Evolutionary conservation across 768 basidiomycete species (phyloP).

Genomic region (Dacryopinax spathularia): DNA sequence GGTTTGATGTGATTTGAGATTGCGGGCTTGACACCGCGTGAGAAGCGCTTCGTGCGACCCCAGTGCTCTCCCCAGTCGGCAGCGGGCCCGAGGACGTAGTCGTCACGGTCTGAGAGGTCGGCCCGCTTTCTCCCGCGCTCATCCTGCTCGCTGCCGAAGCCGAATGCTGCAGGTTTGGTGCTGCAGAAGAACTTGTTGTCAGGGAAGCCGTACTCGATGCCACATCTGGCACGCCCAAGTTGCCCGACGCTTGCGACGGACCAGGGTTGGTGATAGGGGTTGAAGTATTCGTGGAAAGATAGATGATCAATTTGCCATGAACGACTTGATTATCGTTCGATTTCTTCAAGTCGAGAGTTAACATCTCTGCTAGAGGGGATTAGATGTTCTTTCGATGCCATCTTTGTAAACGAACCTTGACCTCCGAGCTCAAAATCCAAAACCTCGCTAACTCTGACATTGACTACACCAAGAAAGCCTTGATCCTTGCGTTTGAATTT

Average conservation of each 20-base stretch:
- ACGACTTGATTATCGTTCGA: conserved; percentile 98
- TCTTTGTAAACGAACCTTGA: conserved; percentile 50
- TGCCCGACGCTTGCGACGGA: conserved; percentile 50
- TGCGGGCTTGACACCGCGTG: neutral
- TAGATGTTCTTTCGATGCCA: neutral
- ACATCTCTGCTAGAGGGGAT: conserved; percentile 55
- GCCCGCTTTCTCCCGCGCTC: neutral
- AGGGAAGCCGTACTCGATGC: neutral
- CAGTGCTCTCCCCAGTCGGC: neutral
- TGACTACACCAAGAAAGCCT: conserved; percentile 95
- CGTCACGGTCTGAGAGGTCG: neutral
- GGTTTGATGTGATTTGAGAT: conserved; percentile 9
- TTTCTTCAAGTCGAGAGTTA: conserved; percentile 91
- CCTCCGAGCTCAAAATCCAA: conserved; percentile 84
- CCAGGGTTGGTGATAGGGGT: conserved; percentile 76
- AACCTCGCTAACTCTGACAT: conserved; percentile 78
- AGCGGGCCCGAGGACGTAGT: neutral
- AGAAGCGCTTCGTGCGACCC: neutral
- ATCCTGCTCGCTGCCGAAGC: conserved; percentile 7
- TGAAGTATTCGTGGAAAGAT: conserved; percentile 80
- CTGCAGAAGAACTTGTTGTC: neutral
- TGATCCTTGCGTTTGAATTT: conserved; percentile 98
- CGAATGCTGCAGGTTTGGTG: conserved; percentile 2
- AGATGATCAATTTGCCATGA: conserved; percentile 93
- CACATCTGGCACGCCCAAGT: neutral